Evolutionary conservation across 805 yeast genomes (phyloP).

Genomic region (Candida xiaguanensis): DNA sequence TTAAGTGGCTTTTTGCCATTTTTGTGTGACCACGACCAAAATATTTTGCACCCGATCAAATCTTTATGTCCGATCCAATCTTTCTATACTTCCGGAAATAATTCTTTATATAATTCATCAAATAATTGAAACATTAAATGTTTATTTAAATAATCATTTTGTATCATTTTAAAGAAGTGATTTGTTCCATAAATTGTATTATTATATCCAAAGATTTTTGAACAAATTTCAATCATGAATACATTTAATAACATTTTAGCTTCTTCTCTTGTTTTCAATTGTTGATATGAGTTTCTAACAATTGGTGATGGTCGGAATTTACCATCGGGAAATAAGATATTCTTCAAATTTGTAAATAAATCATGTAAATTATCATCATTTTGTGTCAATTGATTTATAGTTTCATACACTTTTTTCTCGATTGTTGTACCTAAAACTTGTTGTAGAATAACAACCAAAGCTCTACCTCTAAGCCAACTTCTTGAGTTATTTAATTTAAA

Average conservation of each 20-base stretch:
- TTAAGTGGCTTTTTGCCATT: neutral
- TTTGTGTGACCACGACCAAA: neutral
- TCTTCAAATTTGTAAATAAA: conserved; percentile 18
- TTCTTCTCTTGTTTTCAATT: conserved; percentile 50
- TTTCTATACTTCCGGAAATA: conserved; percentile 31
- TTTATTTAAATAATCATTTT: conserved; percentile 66
- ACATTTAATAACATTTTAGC: conserved; percentile 54
- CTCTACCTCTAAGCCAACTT: conserved; percentile 83
- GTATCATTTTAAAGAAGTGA: conserved; percentile 61
- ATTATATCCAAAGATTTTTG: conserved; percentile 68
- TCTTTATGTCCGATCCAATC: neutral
- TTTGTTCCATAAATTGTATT: conserved; percentile 62
- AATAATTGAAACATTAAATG: conserved; percentile 57
- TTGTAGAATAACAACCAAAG: conserved; percentile 74
- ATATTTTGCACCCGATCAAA: neutral
- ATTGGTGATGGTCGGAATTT: conserved; percentile 44
- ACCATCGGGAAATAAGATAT: conserved; percentile 42
- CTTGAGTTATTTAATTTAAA: conserved; percentile 64
- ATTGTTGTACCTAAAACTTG: conserved; percentile 86
- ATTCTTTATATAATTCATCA: conserved; percentile 51
- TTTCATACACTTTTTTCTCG: conserved; percentile 59
- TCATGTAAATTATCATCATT: conserved; percentile 47
- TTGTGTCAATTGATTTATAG: conserved; percentile 30
- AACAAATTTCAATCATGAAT: conserved; percentile 60
- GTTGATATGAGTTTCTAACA: conserved; percentile 49